phyloP scores from a whole-genome alignment of 2,329 filamentous ascomycete species.

The Thelonectria rubi region DNA sequence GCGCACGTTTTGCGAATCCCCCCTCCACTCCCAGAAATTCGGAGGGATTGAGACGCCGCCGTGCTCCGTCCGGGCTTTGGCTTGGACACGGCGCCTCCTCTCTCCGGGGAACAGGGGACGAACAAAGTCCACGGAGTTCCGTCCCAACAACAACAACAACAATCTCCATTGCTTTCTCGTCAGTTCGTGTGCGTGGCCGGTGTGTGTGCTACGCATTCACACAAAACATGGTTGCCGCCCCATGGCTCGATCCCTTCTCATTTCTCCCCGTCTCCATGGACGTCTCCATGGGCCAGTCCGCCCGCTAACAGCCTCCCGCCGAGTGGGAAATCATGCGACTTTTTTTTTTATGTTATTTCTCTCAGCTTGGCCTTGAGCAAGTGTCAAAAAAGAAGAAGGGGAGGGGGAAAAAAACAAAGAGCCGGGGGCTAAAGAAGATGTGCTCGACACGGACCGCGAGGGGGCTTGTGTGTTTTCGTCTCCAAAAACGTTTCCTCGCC shows the following conservation, averaged over 20 bases:
- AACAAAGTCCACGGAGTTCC: conserved; percentile 1
- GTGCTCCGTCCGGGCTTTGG: no score
- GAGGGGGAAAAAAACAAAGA: not conserved
- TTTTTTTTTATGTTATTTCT: not conserved
- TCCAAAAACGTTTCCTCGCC: no score
- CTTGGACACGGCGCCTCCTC: no score
- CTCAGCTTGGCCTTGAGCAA: not conserved
- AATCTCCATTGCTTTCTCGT: not conserved
- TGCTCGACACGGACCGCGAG: not conserved
- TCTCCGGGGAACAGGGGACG: not conserved
- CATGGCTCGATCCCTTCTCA: conserved; percentile 15
- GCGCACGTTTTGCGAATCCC: no score
- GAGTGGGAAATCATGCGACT: conserved; percentile 26
- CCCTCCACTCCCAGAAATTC: no score
- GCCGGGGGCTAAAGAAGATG: not conserved
- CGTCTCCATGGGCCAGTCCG: conserved; percentile 13
- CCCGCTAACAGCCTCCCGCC: not conserved
- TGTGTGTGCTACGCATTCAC: conserved; percentile 3
- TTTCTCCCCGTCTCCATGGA: conserved; percentile 1
- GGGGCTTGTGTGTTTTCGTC: conserved; percentile 11
- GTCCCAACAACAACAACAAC: not conserved
- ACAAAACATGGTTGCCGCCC: not conserved
- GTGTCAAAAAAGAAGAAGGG: not conserved
- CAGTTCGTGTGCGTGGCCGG: not conserved
- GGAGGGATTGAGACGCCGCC: no score